These are phyloP conservation scores for Rhodamnia argentea DNA, from an alignment of 345 rosid species.

Conservation along the genomic window DNA sequence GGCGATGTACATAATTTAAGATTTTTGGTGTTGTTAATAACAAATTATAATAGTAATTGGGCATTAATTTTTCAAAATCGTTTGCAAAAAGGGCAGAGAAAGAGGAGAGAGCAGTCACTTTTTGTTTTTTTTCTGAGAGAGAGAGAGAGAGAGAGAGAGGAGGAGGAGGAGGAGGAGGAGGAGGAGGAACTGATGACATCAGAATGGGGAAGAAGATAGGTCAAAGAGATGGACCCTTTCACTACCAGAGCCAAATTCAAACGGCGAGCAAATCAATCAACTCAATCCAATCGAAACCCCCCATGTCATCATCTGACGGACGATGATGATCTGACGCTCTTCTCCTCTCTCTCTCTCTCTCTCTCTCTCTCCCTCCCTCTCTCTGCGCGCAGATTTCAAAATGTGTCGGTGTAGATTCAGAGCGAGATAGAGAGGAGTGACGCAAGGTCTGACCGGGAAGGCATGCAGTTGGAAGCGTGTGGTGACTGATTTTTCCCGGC, in stretches of 20 bases:
- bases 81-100: neutral
- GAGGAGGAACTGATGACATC: neutral
- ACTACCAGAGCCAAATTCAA: neutral
- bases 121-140: neutral
- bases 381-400: neutral
- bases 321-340: conserved; percentile 5
- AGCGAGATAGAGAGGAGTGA: neutral
- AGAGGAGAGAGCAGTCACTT: neutral
- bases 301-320: neutral
- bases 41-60: neutral
- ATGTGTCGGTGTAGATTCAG: neutral
- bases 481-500: neutral
- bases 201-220: neutral
- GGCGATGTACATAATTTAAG: neutral
- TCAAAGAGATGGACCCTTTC: neutral
- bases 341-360: neutral
- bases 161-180: too few species aligned
- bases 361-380: neutral
- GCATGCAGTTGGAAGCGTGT: neutral
- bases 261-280: neutral
- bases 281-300: neutral
- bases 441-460: neutral
- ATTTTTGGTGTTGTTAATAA: neutral
- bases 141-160: neutral
- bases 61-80: neutral